phyloP scores from a whole-genome alignment of 805 yeast species.

The Komagataella pastoris region DNA sequence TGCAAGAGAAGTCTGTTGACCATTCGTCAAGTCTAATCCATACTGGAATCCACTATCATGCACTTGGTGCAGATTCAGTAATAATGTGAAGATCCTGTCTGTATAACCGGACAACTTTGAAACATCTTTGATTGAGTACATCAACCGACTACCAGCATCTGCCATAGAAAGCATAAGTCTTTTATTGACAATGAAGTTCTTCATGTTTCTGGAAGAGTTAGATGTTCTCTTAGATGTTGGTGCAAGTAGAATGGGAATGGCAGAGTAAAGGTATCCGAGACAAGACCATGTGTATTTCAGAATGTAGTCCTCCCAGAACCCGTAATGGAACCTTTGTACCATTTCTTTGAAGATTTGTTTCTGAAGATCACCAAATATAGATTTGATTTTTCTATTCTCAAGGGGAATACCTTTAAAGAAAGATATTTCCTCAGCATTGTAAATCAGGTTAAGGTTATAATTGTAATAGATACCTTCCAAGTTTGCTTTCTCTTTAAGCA shows the following conservation, averaged over 20 bases:
- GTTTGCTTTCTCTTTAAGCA: constrained; percentile 59
- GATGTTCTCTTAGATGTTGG: constrained; percentile 5
- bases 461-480: constrained; percentile 85
- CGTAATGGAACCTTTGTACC: constrained; percentile 53
- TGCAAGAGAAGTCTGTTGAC: constrained; percentile 16
- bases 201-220: constrained; percentile 52
- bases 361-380: constrained; percentile 42
- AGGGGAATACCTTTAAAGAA: constrained; percentile 81
- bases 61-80: constrained; percentile 70
- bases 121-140: constrained; percentile 88
- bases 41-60: constrained; percentile 49
- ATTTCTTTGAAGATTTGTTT: constrained; percentile 19
- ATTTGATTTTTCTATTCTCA: constrained; percentile 54
- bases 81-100: constrained; percentile 65
- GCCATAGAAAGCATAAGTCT: constrained; percentile 83
- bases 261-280: constrained; percentile 82
- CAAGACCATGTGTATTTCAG: constrained; percentile 93
- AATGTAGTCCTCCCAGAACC: constrained; percentile 71
- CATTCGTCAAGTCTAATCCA: constrained; percentile 17
- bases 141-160: constrained; percentile 88
- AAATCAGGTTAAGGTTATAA: constrained; percentile 72
- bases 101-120: constrained; percentile 88
- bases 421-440: constrained; percentile 87
- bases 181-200: constrained; percentile 82
- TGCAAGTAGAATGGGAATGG: constrained; percentile 73